Percentiles rank a stretch among this genome's conserved stretches.
phyloP scores from a whole-genome alignment of 2,329 filamentous ascomycete species.

The Aspergillus ustus region DNA sequence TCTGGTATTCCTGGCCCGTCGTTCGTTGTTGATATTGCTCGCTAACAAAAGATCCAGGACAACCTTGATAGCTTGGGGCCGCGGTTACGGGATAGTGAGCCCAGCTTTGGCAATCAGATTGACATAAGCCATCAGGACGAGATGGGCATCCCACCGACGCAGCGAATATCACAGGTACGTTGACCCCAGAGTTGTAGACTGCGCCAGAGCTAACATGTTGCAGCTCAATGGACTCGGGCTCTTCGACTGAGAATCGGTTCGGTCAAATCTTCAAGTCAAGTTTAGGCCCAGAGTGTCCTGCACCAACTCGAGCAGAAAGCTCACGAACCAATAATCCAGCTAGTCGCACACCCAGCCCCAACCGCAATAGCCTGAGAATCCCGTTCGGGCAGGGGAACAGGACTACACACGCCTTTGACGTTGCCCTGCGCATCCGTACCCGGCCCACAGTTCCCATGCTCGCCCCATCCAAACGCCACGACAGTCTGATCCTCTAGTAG shows the following conservation, averaged over 20 bases:
- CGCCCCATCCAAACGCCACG: slow-evolving; percentile 92
- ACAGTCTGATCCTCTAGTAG: slow-evolving; percentile 69
- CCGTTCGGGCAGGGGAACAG: slow-evolving; percentile 63
- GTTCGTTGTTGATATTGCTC: neutral
- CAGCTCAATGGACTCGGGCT: slow-evolving; percentile 46
- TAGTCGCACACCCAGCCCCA: slow-evolving; percentile 89
- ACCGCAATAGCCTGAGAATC: slow-evolving; percentile 62
- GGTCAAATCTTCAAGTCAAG: neutral
- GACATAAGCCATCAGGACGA: slow-evolving; percentile 35
- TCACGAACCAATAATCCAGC: slow-evolving; percentile 65
- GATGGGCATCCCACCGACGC: slow-evolving; percentile 52
- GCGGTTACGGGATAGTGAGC: slow-evolving; percentile 41
- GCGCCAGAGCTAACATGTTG: slow-evolving; percentile 26
- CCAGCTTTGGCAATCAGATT: slow-evolving; percentile 26
- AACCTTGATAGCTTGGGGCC: slow-evolving; percentile 34
- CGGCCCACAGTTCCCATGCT: slow-evolving; percentile 93
- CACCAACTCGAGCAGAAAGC: neutral
- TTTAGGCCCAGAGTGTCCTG: no score
- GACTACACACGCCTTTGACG: slow-evolving; percentile 71
- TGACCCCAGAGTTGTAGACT: neutral
- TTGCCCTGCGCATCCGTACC: slow-evolving; percentile 64
- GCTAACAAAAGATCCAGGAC: slow-evolving; percentile 28
- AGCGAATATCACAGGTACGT: slow-evolving; percentile 54
- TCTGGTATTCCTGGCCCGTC: slow-evolving; percentile 36
- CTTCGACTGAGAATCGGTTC: slow-evolving; percentile 43